Percentiles rank a stretch among this genome's conserved stretches.
Evolutionary conservation across 2,329 filamentous ascomycete species (phyloP).

Genomic region (Neopestalotiopsis sp.): DNA sequence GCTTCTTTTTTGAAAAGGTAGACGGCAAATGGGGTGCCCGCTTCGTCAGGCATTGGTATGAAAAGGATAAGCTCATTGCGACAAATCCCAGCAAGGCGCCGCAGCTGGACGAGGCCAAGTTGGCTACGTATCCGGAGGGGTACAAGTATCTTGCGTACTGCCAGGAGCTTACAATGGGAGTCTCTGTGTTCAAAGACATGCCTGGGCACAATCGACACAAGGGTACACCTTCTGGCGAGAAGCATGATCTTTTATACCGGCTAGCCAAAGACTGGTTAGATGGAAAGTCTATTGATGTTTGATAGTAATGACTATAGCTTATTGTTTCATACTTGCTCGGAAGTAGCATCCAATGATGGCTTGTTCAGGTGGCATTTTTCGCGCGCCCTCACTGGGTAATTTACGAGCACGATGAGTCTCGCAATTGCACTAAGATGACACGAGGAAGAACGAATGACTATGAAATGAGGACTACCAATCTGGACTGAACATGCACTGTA

Average conservation of each 20-base stretch:
- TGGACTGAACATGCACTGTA: too few relatives aligned
- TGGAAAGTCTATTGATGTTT: background rate
- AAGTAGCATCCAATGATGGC: too few relatives aligned
- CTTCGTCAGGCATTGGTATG: slow-evolving; percentile 55
- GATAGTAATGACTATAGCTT: too few relatives aligned
- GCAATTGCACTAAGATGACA: too few relatives aligned
- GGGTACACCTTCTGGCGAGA: background rate
- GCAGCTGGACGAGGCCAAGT: slow-evolving; percentile 43
- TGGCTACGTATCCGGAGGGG: slow-evolving; percentile 42
- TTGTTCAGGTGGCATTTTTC: too few relatives aligned
- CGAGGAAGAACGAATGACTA: too few relatives aligned
- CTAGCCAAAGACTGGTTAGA: slow-evolving; percentile 6
- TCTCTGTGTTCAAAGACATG: slow-evolving; percentile 12
- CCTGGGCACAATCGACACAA: slow-evolving; percentile 6
- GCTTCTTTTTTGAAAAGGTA: slow-evolving; percentile 50
- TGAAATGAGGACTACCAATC: too few relatives aligned
- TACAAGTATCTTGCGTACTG: slow-evolving; percentile 16
- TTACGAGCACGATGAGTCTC: too few relatives aligned
- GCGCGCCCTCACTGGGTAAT: too few relatives aligned
- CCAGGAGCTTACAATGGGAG: slow-evolving; percentile 13
- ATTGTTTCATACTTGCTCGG: too few relatives aligned
- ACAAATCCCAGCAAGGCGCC: slow-evolving; percentile 50
- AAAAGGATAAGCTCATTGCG: slow-evolving; percentile 56
- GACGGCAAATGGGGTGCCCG: slow-evolving; percentile 46
- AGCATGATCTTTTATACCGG: slow-evolving; percentile 1